These are phyloP conservation scores for Salix caprea DNA, from an alignment of 345 rosid species.

Conservation along the genomic window DNA sequence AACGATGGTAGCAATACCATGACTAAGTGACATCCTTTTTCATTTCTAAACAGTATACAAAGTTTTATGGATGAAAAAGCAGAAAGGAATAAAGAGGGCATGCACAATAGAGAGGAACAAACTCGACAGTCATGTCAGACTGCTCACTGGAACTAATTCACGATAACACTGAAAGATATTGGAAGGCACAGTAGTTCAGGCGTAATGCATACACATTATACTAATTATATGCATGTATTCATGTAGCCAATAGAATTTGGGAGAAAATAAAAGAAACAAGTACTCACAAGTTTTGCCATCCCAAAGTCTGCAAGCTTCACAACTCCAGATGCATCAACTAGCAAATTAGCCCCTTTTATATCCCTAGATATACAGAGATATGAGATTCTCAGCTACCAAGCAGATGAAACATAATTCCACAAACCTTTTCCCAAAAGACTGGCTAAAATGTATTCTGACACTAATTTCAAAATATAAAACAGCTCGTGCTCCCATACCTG, in stretches of 20 bases:
- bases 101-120: not conserved
- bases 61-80: not conserved
- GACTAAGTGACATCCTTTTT: not conserved
- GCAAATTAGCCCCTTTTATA: conserved; percentile 97
- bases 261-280: not conserved
- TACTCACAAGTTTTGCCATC: conserved; percentile 92
- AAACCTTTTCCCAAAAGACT: not conserved
- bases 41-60: not conserved
- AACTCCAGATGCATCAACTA: conserved; percentile 90
- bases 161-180: not conserved
- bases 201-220: not conserved
- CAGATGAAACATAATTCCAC: conserved; percentile 1
- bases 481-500: conserved; percentile 41
- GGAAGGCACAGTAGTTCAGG: not conserved
- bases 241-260: not conserved
- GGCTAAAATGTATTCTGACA: not conserved
- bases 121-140: not conserved
- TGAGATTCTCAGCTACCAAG: conserved; percentile 13
- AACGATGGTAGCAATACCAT: not conserved
- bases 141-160: not conserved
- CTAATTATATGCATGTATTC: not conserved
- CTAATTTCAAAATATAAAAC: conserved; percentile 2
- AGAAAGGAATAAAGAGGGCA: not conserved
- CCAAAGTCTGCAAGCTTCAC: conserved; percentile 98
- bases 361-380: conserved; percentile 50